Evolutionary conservation across 345 rosid genomes (phyloP), one percentile per base, ranked within the genome.

Genomic region (Pistacia vera): DNA sequence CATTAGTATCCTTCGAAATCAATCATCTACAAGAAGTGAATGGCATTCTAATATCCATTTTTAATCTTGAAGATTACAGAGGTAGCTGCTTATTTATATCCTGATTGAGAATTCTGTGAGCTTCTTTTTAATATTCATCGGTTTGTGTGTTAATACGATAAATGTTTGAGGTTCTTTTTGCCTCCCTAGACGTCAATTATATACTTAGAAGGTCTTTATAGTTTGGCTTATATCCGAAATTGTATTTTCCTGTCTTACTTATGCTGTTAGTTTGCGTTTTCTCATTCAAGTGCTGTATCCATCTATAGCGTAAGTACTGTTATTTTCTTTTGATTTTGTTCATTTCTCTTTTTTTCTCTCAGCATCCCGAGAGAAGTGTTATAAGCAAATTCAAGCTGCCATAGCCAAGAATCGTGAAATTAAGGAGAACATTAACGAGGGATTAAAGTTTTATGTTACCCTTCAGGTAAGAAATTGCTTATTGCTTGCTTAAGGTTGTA

Each of bases 51-150:
- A 33, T 78, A n/a, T 11, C 87, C 64, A 76, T 96, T 80, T 96
- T 96, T 80, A 96, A 91, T 78, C 95, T 96, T 25, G 97, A 96
- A 86, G 99, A 96, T 82, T 96, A 93, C 77, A 96, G 88, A 93
- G 97, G 99, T 93, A 73, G n/a, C n/a, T 48, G 28, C 66, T 4
- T 33, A 64, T 1, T 58, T 57, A 52, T 66, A 8, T 12, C 13
- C 56, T 25, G 44, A 28, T 49, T 44, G 73, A 60, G 63, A 52
- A 44, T 57, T 9, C 18, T 54, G 33, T n/a, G 30, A 38, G 64
- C 75, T 11, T 36, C 68, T 51, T 51, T 69, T 58, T 28, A 11
- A 30, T 63, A 63, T 44, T 10, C 17, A 54, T 36, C 41, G 0
- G 46, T 41, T 4, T 41, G 8, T 41, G 46, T 41, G 46, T 41